phyloP scores from a whole-genome alignment of 495 filamentous ascomycete genomes.

The Penicilliopsis zonata region DNA sequence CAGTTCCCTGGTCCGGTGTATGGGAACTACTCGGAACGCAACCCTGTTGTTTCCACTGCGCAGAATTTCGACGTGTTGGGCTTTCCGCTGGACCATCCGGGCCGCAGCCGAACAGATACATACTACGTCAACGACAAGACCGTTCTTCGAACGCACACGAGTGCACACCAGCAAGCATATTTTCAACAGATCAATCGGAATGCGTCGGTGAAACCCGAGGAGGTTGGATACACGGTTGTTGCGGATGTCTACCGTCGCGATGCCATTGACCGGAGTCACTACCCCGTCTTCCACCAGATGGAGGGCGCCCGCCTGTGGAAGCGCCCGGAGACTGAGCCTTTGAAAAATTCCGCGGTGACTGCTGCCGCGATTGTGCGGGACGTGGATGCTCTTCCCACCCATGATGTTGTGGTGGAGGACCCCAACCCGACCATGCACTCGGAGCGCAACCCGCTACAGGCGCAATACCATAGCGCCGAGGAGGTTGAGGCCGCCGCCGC shows the following conservation, averaged over 20 bases:
- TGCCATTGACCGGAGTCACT: slow-evolving; percentile 88
- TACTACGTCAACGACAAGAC: slow-evolving; percentile 87
- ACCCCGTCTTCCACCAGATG: slow-evolving; percentile 98
- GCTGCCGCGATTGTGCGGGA: slow-evolving; percentile 45
- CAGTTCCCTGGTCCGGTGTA: slow-evolving; percentile 64
- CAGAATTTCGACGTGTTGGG: slow-evolving; percentile 94
- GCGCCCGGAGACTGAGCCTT: slow-evolving; percentile 49
- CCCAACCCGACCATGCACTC: slow-evolving; percentile 68
- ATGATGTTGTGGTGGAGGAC: slow-evolving; percentile 69
- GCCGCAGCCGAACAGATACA: slow-evolving; percentile 77
- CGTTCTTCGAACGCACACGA: slow-evolving; percentile 84
- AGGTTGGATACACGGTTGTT: slow-evolving; percentile 74
- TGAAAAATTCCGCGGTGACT: slow-evolving; percentile 23
- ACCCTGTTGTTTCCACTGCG: slow-evolving; percentile 71
- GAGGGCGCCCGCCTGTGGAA: slow-evolving; percentile 91
- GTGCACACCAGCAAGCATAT: slow-evolving; percentile 80
- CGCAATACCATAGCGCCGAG: slow-evolving; percentile 50
- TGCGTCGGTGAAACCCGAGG: slow-evolving; percentile 39
- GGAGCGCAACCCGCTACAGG: slow-evolving; percentile 75
- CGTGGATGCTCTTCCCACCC: slow-evolving; percentile 51
- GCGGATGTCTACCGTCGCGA: slow-evolving; percentile 97
- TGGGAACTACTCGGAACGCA: slow-evolving; percentile 62
- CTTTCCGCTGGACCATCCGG: slow-evolving; percentile 82
- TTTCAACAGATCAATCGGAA: slow-evolving; percentile 48
- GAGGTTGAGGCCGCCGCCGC: slow-evolving; percentile 75